These are phyloP conservation scores for Dorcoceras hygrometricum DNA, from an alignment of 257 asterid genomes.

Conservation along the genomic window DNA sequence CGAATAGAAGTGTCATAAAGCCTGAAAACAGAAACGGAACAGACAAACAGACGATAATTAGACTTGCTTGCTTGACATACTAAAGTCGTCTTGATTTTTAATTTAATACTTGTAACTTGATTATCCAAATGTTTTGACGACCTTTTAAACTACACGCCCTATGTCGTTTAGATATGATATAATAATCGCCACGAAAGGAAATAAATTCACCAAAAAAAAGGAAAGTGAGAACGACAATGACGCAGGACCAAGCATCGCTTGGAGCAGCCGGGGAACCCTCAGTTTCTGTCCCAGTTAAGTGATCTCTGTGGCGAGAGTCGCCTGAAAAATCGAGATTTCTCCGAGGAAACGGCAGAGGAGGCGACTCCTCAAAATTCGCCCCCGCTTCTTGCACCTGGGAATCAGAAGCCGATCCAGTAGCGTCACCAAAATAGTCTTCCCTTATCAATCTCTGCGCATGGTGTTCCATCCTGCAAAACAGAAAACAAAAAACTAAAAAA, in stretches of 20 bases:
- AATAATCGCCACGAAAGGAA: not conserved
- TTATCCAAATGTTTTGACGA: conserved; percentile 4
- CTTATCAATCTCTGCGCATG: conserved; percentile 28
- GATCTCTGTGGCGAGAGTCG: conserved; percentile 24
- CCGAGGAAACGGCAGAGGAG: conserved; percentile 62
- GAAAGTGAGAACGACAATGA: conserved; percentile 48
- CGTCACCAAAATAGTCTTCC: conserved; percentile 30
- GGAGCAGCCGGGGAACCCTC: conserved; percentile 22
- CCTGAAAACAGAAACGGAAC: conserved; percentile 40
- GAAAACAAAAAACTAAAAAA: not conserved
- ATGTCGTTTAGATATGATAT: not conserved
- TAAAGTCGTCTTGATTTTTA: not conserved
- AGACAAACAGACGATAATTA: conserved; percentile 6
- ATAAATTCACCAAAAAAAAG: conserved; percentile 49
- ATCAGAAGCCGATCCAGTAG: conserved; percentile 30
- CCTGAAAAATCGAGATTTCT: conserved; percentile 31
- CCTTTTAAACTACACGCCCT: not conserved
- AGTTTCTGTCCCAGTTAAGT: conserved; percentile 22
- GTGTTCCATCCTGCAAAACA: conserved; percentile 25
- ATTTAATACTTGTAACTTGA: conserved; percentile 2
- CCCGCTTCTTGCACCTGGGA: conserved; percentile 4
- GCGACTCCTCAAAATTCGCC: conserved; percentile 38
- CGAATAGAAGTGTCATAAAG: conserved; percentile 55
- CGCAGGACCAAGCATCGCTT: conserved; percentile 59
- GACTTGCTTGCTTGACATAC: not conserved